Evolutionary conservation across 1,284 basidiomycete species (phyloP), one percentile per base, ranked within the genome.

Genomic region (Testicularia cyperi): DNA sequence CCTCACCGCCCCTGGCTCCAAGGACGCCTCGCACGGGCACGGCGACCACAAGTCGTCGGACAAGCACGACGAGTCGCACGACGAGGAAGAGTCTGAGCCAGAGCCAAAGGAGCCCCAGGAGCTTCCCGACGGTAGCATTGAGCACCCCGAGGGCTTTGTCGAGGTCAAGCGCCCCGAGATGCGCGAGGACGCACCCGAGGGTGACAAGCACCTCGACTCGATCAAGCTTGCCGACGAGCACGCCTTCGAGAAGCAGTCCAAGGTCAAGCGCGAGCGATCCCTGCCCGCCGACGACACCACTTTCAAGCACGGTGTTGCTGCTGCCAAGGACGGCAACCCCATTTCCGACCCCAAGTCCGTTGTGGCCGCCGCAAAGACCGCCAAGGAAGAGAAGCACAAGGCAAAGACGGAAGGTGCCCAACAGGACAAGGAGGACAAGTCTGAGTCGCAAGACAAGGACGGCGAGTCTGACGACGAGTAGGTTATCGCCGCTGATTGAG

Each of bases 291-390:
- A 60, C 35, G 45, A 60, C 45, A 60, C 56, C 42, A 53, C 56
- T 24, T 60, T 60, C 56, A 44, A 60, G 56, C 56, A 61, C 49
- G 57, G 57, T 13, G 43, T 61, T 2, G 57, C 57, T 38, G 57
- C 57, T 37, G 51, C 57, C 45, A 61, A 55, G 51, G 57, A 61
- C 26, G 57, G 57, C 32, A 55, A 61, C 51, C 57, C 38, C n/a
- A 34, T 61, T 15, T 61, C 57, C 27, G 51, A 61, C 25, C 51
- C 57, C 34, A 54, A 61, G 44, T 15, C 30, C 18, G 57, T 61
- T 13, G 57, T 61, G 18, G 57, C 49, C n/a, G 36, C 34, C n/a
- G 56, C 56, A 20, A 38, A 60, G 29, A 42, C 42, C n/a, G 48
- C 32, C 29, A 60, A 60, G 39, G 33, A 60, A 45, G 56, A 60